Evolutionary conservation across 176 grass and related monocot genomes (phyloP).

Genomic region (Oryza glaberrima): DNA sequence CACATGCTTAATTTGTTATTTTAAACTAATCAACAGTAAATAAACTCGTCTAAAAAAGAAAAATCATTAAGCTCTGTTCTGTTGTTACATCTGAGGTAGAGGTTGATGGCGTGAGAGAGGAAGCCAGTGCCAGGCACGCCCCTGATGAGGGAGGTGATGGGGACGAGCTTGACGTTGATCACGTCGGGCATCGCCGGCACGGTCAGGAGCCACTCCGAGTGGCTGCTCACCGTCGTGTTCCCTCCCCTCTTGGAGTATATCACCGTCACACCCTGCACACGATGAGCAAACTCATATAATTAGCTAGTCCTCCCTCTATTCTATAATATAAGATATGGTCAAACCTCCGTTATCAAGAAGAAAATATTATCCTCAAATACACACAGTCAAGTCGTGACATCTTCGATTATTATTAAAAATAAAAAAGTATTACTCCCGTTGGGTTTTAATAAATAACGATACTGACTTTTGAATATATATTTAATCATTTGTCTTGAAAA

Average conservation of each 20-base stretch:
- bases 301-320: too few species aligned
- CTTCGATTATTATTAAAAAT: too few species aligned
- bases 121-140: conserved; percentile 73
- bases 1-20: neutral
- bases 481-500: too few species aligned
- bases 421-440: too few species aligned
- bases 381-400: too few species aligned
- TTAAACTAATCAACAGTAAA: neutral
- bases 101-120: conserved; percentile 96
- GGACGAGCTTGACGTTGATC: conserved; percentile 80
- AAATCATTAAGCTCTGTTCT: neutral
- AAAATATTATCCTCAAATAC: too few species aligned
- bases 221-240: conserved; percentile 61
- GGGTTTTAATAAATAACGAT: too few species aligned
- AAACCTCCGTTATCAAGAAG: too few species aligned
- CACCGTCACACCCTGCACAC: conserved; percentile 74
- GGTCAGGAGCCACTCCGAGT: conserved; percentile 87
- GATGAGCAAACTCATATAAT: neutral
- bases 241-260: conserved; percentile 90
- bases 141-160: conserved; percentile 79
- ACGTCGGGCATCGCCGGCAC: conserved; percentile 73
- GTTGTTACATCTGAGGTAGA: conserved; percentile 83
- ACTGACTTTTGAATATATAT: too few species aligned
- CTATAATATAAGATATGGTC: too few species aligned
- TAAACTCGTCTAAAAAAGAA: too few species aligned